Evolutionary conservation across 129 eudicot species (phyloP).

Genomic region (Centella asiatica): DNA sequence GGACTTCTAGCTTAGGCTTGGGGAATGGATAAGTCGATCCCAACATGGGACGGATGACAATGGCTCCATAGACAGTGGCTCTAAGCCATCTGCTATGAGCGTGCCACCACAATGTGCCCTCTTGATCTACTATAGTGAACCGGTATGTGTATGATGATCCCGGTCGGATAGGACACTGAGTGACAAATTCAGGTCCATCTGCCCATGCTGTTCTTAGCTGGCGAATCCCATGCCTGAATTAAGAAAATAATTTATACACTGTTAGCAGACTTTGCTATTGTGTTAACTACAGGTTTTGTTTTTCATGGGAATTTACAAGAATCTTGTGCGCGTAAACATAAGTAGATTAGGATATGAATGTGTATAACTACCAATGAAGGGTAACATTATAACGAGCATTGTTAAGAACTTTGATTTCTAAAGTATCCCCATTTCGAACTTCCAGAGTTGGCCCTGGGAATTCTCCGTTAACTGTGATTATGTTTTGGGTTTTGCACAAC

Average conservation of each 20-base stretch:
- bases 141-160: conserved; percentile 60
- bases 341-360: not conserved
- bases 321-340: no score
- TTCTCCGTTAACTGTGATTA: conserved; percentile 51
- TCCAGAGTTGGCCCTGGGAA: conserved; percentile 62
- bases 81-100: conserved; percentile 76
- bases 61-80: conserved; percentile 69
- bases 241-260: not conserved
- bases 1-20: conserved; percentile 42
- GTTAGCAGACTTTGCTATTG: no score
- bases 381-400: conserved; percentile 54
- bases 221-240: conserved; percentile 75
- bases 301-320: no score
- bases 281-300: no score
- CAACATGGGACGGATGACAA: conserved; percentile 43
- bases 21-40: conserved; percentile 58
- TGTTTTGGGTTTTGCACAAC: conserved; percentile 41
- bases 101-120: conserved; percentile 85
- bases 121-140: conserved; percentile 54
- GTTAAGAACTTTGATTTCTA: conserved; percentile 46
- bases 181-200: conserved; percentile 66
- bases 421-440: conserved; percentile 49
- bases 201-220: conserved; percentile 77
- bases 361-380: conserved; percentile 47
- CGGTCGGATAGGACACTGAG: conserved; percentile 71